These are phyloP conservation scores for Ramicandelaber brevisporus DNA, from an alignment of 192 early-diverging fungal species.

Conservation along the genomic window DNA sequence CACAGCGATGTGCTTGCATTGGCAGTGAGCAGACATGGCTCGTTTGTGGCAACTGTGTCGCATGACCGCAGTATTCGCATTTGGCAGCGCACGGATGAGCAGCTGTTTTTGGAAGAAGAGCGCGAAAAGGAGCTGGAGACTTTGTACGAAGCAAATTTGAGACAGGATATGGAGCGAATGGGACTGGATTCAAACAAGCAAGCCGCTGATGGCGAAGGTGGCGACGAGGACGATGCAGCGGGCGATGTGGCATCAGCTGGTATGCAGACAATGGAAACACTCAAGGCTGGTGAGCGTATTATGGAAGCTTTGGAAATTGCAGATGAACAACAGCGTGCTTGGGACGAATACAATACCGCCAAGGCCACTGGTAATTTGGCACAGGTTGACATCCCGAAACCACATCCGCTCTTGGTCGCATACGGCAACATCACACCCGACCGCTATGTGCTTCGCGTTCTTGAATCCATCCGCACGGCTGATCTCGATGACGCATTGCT, in stretches of 20 bases:
- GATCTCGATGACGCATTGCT: slow-evolving; percentile 79
- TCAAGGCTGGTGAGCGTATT: slow-evolving; percentile 85
- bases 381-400: slow-evolving; percentile 14
- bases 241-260: slow-evolving; percentile 39
- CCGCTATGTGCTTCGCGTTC: slow-evolving; percentile 48
- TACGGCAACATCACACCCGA: slow-evolving; percentile 38
- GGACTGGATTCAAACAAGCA: slow-evolving; percentile 7
- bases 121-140: slow-evolving; percentile 83
- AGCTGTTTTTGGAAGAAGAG: slow-evolving; percentile 87
- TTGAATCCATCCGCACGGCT: slow-evolving; percentile 52
- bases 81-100: slow-evolving; percentile 93
- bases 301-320: slow-evolving; percentile 80
- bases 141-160: slow-evolving; percentile 51
- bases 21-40: slow-evolving; percentile 69
- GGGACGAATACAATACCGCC: slow-evolving; percentile 32
- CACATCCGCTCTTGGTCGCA: slow-evolving; percentile 36
- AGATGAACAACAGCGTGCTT: slow-evolving; percentile 48
- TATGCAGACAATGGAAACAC: slow-evolving; percentile 75
- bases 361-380: slow-evolving; percentile 7
- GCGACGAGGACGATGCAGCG: slow-evolving; percentile 18
- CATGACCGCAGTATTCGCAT: slow-evolving; percentile 88
- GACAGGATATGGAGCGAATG: slow-evolving; percentile 32
- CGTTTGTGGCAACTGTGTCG: slow-evolving; percentile 62
- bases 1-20: slow-evolving; percentile 88
- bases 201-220: slow-evolving; percentile 7